A percentile compares a stretch with the other conserved stretches of the same genome.
phyloP scores from a whole-genome alignment of 1,284 basidiomycete species.

The Cryptococcus jaspeensis region DNA sequence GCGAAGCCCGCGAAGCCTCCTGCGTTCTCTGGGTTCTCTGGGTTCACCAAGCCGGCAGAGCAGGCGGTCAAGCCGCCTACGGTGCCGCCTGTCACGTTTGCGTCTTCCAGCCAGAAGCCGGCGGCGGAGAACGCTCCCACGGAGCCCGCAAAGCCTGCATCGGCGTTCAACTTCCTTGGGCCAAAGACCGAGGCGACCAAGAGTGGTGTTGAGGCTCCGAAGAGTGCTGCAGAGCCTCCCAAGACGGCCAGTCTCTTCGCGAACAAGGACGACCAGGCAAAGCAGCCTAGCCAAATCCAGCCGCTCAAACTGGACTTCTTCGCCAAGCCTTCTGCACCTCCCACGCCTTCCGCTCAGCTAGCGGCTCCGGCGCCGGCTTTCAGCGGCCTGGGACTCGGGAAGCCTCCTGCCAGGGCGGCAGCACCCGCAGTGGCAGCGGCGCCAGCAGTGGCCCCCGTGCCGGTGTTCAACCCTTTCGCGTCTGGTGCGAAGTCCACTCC shows the following conservation, averaged over 20 bases:
- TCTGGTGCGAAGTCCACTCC: too few species aligned
- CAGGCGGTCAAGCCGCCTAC: not conserved
- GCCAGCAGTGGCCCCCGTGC: too few species aligned
- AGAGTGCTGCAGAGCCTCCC: conserved; percentile 2
- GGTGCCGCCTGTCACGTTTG: not conserved
- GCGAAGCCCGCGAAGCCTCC: conserved; percentile 13
- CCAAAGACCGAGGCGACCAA: conserved; percentile 1
- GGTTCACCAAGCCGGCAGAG: not conserved
- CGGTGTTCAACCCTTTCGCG: too few species aligned
- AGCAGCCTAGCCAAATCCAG: too few species aligned
- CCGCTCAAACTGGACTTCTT: not conserved
- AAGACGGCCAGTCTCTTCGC: not conserved
- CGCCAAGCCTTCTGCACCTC: conserved; percentile 7
- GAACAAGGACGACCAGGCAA: not conserved
- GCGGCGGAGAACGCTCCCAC: too few species aligned
- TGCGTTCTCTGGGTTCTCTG: not conserved
- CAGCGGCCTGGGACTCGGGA: conserved; percentile 22
- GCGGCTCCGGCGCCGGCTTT: conserved; percentile 9
- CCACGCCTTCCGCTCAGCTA: not conserved
- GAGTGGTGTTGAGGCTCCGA: conserved; percentile 4
- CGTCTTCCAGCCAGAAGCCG: conserved; percentile 5
- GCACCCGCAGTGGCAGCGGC: not conserved
- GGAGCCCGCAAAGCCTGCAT: conserved; percentile 3
- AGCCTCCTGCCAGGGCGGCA: conserved; percentile 13
- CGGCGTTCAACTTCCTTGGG: conserved; percentile 14